Evolutionary conservation across 176 grass and related monocot genomes (phyloP).

Genomic region (Elaeis guineensis): DNA sequence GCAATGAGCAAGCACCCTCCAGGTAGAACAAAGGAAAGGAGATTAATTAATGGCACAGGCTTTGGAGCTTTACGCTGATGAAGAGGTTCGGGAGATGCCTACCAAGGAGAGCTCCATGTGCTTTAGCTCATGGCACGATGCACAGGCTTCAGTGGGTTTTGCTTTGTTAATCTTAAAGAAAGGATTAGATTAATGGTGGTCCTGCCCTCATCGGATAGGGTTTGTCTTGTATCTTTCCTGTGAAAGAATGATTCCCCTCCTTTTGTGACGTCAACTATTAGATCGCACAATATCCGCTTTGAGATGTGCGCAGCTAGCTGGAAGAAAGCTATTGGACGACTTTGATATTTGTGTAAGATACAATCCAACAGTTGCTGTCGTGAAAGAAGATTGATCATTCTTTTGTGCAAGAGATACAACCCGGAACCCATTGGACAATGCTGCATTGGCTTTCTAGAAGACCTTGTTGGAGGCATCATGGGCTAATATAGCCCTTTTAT

Average conservation of each 20-base stretch:
- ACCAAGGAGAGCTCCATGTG: neutral
- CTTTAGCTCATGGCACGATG: neutral
- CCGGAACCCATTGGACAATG: neutral
- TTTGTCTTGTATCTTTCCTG: too few relatives aligned
- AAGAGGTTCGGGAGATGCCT: neutral
- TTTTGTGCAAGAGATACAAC: too few relatives aligned
- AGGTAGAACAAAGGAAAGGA: neutral
- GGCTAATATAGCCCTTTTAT: neutral
- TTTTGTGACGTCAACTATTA: too few relatives aligned
- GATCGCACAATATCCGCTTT: too few relatives aligned
- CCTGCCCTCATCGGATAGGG: neutral
- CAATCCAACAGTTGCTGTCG: too few relatives aligned
- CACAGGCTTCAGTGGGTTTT: neutral
- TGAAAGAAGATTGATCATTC: too few relatives aligned
- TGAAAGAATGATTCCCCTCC: too few relatives aligned
- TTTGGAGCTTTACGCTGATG: neutral
- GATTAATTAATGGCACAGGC: neutral
- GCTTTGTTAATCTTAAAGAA: neutral
- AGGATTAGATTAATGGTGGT: neutral
- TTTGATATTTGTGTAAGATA: too few relatives aligned
- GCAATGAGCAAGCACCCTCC: neutral
- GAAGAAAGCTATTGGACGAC: too few relatives aligned
- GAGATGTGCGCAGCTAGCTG: too few relatives aligned
- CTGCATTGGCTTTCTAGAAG: neutral
- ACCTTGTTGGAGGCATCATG: slow-evolving; percentile 10